Percentiles rank a stretch among this genome's conserved stretches.
These are phyloP conservation scores for Oryza punctata DNA, from an alignment of 176 grass and related monocot genomes.

Conservation along the genomic window DNA sequence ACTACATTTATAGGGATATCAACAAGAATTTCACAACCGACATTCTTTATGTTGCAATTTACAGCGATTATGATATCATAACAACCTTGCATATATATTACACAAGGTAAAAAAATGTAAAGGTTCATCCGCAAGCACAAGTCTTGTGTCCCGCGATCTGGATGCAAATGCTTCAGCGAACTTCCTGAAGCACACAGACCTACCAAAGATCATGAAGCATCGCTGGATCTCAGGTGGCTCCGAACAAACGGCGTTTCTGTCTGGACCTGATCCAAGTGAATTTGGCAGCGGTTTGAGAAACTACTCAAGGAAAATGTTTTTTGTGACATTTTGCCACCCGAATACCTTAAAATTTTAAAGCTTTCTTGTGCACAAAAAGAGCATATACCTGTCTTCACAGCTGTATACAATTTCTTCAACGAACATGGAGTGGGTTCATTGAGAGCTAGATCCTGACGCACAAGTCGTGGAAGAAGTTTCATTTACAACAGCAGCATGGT, in stretches of 20 bases:
- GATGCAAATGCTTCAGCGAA: constrained; percentile 17
- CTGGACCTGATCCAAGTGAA: constrained; percentile 28
- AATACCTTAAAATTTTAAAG: neutral
- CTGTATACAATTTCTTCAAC: neutral
- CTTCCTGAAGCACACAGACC: constrained; percentile 34
- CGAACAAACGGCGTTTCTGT: neutral
- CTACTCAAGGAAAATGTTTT: neutral
- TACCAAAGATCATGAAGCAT: constrained; percentile 28
- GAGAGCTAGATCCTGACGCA: constrained; percentile 50
- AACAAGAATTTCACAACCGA: constrained; percentile 1
- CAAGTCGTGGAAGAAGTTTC: constrained; percentile 33
- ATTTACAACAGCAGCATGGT: constrained; percentile 17
- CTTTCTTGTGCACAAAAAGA: neutral
- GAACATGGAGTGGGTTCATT: constrained; percentile 25
- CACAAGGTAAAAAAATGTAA: neutral
- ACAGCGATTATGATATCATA: neutral
- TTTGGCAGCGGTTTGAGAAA: neutral
- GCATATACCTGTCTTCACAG: constrained; percentile 24
- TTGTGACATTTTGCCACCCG: neutral
- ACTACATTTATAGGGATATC: neutral
- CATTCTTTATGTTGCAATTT: neutral
- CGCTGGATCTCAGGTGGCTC: constrained; percentile 37
- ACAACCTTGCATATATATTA: neutral
- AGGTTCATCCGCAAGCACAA: neutral
- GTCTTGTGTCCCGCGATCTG: constrained; percentile 28